Conservation (phyloP, 345 rosid species). For the Raphanus raphanistrum region DNA sequence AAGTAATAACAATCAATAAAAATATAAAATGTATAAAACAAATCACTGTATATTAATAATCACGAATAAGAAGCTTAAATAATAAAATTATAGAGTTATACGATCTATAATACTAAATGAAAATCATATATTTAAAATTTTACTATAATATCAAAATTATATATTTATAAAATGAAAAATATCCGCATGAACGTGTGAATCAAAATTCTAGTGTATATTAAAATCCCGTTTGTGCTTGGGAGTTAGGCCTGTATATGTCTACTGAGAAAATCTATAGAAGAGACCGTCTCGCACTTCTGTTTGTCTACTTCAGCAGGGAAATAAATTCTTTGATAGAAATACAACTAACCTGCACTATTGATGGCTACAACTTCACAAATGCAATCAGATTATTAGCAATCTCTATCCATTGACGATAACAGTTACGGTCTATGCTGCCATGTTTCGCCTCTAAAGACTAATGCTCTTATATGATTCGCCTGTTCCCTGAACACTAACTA, state of each 20-base stretch:
- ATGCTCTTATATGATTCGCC: not conserved
- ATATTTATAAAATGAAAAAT: no score
- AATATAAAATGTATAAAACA: no score
- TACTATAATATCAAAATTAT: no score
- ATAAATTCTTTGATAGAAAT: not conserved
- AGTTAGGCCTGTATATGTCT: not conserved
- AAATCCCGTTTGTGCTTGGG: not conserved
- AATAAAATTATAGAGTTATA: no score
- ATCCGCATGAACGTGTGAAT: no score
- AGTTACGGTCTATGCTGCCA: not conserved
- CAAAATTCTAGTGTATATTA: no score
- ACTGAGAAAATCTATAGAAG: constrained; percentile 6
- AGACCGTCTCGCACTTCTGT: not conserved
- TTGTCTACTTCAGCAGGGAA: not conserved
- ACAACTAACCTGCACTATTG: not conserved
- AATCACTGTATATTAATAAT: no score
- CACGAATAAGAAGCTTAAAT: no score
- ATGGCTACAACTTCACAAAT: not conserved
- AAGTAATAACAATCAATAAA: no score
- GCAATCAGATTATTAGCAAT: not conserved
- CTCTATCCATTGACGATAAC: not conserved
- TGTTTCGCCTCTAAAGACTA: not conserved
- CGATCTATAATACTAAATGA: no score
- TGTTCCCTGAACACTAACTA: not conserved
- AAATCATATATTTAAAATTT: no score